Conservation (phyloP, 495 filamentous ascomycete species). For the Articulospora tetracladia region DNA sequence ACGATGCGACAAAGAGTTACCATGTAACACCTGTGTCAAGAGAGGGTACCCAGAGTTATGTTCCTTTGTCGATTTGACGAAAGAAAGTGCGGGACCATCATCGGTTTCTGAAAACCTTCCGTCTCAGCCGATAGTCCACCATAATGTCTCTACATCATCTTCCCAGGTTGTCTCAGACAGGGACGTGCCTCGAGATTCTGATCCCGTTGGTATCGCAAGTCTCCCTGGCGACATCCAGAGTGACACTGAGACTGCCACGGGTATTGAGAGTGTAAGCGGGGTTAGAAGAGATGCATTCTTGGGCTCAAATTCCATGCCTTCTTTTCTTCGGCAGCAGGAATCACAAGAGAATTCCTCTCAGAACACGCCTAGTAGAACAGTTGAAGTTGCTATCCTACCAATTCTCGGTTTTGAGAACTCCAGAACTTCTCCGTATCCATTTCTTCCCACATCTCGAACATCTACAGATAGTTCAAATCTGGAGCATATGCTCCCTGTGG, state of each 20-base stretch:
- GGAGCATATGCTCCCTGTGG: background rate
- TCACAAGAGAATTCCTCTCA: background rate
- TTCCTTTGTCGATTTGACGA: background rate
- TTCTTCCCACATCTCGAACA: conserved; percentile 50
- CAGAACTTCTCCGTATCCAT: conserved; percentile 65
- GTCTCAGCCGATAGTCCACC: background rate
- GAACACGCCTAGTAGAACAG: background rate
- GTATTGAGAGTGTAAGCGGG: background rate
- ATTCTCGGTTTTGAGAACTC: conserved; percentile 77
- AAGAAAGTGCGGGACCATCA: too few species aligned
- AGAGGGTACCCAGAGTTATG: background rate
- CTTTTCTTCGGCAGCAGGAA: background rate
- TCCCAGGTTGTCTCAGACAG: too few species aligned
- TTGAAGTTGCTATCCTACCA: conserved; percentile 62
- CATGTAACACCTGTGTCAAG: background rate
- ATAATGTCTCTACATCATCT: too few species aligned
- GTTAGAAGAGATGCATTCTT: background rate
- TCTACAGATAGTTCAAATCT: background rate
- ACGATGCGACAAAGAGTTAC: background rate
- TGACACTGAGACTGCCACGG: background rate
- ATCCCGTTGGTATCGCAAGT: background rate
- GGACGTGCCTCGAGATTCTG: too few species aligned
- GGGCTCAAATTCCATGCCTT: background rate
- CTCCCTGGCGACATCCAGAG: background rate
- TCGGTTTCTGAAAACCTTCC: background rate